Conservation (phyloP, 306 rosid species). For the Prosopis cineraria region DNA sequence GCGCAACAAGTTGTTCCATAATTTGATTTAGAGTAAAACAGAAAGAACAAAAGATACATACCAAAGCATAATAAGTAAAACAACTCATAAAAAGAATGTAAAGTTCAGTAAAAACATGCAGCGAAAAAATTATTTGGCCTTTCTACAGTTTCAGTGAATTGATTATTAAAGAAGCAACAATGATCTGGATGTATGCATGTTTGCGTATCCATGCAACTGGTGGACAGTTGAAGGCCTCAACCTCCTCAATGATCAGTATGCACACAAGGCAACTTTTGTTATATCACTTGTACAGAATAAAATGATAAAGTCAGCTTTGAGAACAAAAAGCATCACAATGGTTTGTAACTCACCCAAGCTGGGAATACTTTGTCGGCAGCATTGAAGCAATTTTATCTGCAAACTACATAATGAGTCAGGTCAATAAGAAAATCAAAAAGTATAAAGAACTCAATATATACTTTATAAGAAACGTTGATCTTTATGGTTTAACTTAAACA, state of each 20-base stretch:
- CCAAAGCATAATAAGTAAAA: neutral
- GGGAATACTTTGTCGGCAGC: conserved; percentile 87
- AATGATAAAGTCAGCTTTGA: neutral
- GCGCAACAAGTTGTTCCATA: conserved; percentile 14
- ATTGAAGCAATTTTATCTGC: conserved; percentile 91
- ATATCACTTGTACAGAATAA: conserved; percentile 10
- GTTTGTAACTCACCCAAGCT: conserved; percentile 75
- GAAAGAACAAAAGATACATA: conserved; percentile 22
- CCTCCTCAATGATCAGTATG: neutral
- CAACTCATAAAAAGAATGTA: neutral
- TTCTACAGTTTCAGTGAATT: neutral
- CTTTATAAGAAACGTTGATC: neutral
- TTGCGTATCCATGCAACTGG: neutral
- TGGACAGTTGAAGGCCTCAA: neutral
- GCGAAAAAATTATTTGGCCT: neutral
- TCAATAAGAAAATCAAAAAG: conserved; percentile 40
- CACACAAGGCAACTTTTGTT: conserved; percentile 12
- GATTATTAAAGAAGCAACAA: neutral
- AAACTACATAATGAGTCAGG: conserved; percentile 63
- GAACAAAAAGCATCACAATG: conserved; percentile 18
- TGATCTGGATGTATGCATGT: neutral
- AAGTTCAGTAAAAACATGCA: neutral
- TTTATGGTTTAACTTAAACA: neutral
- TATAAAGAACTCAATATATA: conserved; percentile 19
- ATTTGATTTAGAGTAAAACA: conserved; percentile 22